These are phyloP conservation scores for Anisodus acutangulus DNA, from an alignment of 257 asterid species.

Conservation along the genomic window DNA sequence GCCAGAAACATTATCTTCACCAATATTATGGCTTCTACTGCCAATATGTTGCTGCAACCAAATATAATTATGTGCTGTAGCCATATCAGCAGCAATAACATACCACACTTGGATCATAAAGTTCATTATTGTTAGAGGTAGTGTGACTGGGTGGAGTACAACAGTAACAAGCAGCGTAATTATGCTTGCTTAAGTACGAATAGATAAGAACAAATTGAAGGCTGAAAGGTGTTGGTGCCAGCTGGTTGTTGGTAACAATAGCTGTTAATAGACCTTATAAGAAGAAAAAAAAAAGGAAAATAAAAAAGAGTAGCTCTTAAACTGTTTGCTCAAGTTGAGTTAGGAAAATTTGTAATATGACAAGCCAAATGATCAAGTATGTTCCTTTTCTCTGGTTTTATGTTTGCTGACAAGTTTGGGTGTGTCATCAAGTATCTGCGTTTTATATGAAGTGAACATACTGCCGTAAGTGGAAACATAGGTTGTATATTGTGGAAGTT, in stretches of 20 bases:
- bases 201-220: neutral
- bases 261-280: neutral
- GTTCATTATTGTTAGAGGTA: neutral
- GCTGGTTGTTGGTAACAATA: neutral
- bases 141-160: neutral
- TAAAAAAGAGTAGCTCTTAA: neutral
- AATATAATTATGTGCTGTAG: neutral
- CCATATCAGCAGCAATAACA: conserved; percentile 18
- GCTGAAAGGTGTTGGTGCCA: neutral
- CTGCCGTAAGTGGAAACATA: neutral
- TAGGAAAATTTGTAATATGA: neutral
- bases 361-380: neutral
- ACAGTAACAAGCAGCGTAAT: neutral
- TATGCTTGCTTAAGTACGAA: neutral
- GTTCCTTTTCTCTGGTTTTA: neutral
- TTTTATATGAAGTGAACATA: neutral
- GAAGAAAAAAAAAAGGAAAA: neutral
- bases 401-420: conserved; percentile 8
- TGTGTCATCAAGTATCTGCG: neutral
- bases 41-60: neutral
- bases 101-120: neutral
- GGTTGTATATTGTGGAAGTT: neutral
- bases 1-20: neutral
- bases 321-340: neutral
- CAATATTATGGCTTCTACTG: neutral